Conservation (phyloP, 768 basidiomycete genomes). For the Kwoniella sp. region DNA sequence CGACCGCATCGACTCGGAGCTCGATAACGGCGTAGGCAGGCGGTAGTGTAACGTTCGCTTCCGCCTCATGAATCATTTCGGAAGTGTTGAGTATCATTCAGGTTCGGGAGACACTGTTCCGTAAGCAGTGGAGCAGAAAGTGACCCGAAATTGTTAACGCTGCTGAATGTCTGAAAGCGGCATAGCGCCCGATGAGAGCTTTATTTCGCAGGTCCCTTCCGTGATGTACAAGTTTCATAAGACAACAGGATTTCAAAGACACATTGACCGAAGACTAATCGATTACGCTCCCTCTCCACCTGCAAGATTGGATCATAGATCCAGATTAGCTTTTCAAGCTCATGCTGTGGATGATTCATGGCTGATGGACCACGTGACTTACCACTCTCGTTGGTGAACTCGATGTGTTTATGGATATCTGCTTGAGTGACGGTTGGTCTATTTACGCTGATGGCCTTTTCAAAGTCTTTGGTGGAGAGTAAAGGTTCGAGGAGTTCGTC, state of each 20-base stretch:
- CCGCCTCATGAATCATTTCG: too few species aligned
- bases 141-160: too few species aligned
- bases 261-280: background rate
- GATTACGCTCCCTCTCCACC: constrained; percentile 27
- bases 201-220: background rate
- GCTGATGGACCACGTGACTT: constrained; percentile 11
- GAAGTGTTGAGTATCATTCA: too few species aligned
- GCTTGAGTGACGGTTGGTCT: constrained; percentile 84
- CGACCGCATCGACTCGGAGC: too few species aligned
- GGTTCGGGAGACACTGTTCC: too few species aligned
- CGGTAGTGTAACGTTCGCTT: too few species aligned
- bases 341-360: too few species aligned
- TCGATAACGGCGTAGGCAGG: too few species aligned
- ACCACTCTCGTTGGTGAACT: constrained; percentile 59
- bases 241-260: constrained; percentile 1
- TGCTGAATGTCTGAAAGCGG: too few species aligned
- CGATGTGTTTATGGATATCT: constrained; percentile 70
- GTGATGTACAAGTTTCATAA: constrained; percentile 14
- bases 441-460: constrained; percentile 74
- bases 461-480: constrained; percentile 74
- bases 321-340: too few species aligned
- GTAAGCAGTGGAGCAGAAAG: too few species aligned
- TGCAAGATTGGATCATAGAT: background rate
- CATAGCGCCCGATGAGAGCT: too few species aligned
- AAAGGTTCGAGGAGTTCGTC: constrained; percentile 90